A percentile compares a stretch with the other conserved stretches of the same genome.
These are phyloP conservation scores for Tetragonia tetragonoides DNA, from an alignment of 148 eudicot species.

Conservation along the genomic window DNA sequence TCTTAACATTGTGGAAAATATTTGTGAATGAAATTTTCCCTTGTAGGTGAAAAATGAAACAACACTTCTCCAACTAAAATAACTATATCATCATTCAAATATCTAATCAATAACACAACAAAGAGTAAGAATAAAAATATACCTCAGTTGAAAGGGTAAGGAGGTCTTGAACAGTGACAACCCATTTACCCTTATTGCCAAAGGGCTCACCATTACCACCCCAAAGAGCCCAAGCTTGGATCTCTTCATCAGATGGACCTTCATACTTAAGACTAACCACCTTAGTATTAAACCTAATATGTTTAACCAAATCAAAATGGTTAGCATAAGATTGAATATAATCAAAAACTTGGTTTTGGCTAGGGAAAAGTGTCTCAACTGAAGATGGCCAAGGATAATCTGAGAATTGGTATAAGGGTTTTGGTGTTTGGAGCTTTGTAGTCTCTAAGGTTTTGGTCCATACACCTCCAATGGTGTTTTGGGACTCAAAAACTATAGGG, in stretches of 20 bases:
- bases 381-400: conserved; percentile 76
- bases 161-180: conserved; percentile 34
- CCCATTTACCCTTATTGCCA: conserved; percentile 52
- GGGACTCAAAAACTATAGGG: conserved; percentile 69
- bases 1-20: too few species aligned
- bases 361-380: conserved; percentile 41
- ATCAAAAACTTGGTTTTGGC: conserved; percentile 40
- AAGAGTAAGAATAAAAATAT: not conserved
- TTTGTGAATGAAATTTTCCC: too few species aligned
- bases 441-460: conserved; percentile 60
- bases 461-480: conserved; percentile 57
- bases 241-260: conserved; percentile 41
- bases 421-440: conserved; percentile 69
- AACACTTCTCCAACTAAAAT: too few species aligned
- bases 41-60: too few species aligned
- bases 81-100: too few species aligned
- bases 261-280: conserved; percentile 48
- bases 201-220: conserved; percentile 56
- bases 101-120: not conserved
- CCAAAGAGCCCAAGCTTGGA: conserved; percentile 51
- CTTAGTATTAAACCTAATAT: conserved; percentile 42
- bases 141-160: conserved; percentile 38
- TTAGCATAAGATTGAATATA: conserved; percentile 57
- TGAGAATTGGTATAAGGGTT: conserved; percentile 50
- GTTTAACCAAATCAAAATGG: conserved; percentile 45